Evolutionary conservation across 768 basidiomycete genomes (phyloP).

Genomic region (Suillus clintonianus): DNA sequence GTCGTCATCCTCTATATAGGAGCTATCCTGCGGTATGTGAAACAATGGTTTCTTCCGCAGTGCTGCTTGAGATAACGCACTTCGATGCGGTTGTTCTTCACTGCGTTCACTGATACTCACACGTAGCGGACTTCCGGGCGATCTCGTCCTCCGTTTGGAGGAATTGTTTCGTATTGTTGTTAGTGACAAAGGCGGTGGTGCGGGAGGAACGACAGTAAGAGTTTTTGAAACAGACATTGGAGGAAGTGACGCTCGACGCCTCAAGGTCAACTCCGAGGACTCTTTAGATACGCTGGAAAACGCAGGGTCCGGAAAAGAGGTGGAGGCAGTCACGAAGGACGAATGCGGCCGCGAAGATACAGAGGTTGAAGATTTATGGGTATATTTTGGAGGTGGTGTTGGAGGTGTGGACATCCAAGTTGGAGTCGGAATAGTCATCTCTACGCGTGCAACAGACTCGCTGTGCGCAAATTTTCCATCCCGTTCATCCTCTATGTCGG

Average conservation of each 20-base stretch:
- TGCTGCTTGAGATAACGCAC: background rate
- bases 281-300: constrained; percentile 21
- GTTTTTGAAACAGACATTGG: constrained; percentile 25
- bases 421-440: constrained; percentile 36
- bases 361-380: constrained; percentile 33
- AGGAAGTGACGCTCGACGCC: constrained; percentile 47
- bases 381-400: constrained; percentile 50
- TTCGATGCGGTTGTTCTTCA: background rate
- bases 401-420: constrained; percentile 63
- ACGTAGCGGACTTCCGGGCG: constrained; percentile 1
- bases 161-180: background rate
- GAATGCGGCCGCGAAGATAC: constrained; percentile 42
- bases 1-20: constrained; percentile 20
- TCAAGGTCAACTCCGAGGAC: constrained; percentile 15
- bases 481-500: constrained; percentile 12
- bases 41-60: constrained; percentile 12
- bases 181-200: constrained; percentile 1
- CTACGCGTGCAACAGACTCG: constrained; percentile 6
- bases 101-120: background rate
- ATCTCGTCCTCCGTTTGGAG: background rate
- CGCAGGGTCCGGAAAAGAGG: constrained; percentile 20
- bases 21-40: constrained; percentile 16
- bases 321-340: constrained; percentile 48
- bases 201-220: constrained; percentile 8
- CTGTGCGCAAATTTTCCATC: background rate